Evolutionary conservation across 208 protist species (phyloP).

Genomic region (Trichomonas tenax): DNA sequence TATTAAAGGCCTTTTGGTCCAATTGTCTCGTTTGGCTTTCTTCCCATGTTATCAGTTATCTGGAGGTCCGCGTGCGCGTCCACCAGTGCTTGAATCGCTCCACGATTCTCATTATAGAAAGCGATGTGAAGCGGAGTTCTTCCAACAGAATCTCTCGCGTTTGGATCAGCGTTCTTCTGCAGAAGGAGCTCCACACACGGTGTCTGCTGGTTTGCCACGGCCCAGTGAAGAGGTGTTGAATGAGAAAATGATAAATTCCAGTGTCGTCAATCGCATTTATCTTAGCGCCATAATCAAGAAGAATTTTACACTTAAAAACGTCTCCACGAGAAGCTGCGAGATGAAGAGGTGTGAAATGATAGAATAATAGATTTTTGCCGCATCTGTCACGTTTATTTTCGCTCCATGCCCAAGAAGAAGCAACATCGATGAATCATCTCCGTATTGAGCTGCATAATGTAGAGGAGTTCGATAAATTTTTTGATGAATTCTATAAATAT

Average conservation of each 20-base stretch:
- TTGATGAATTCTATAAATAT: background rate
- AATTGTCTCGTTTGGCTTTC: background rate
- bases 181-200: background rate
- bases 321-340: background rate
- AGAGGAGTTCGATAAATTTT: background rate
- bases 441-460: background rate
- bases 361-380: background rate
- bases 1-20: background rate
- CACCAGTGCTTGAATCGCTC: background rate
- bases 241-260: background rate
- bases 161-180: background rate
- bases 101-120: background rate
- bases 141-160: background rate
- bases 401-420: background rate
- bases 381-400: background rate
- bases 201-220: background rate
- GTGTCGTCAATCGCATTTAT: conserved; percentile 6
- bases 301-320: background rate
- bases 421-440: background rate
- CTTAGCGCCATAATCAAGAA: background rate
- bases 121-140: conserved; percentile 4
- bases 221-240: background rate
- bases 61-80: background rate
- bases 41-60: background rate
- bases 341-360: conserved; percentile 3